Percentiles rank a stretch among this genome's conserved stretches.
phyloP scores from a whole-genome alignment of 1,139 yeast species.

The Pneumocystis canis region DNA sequence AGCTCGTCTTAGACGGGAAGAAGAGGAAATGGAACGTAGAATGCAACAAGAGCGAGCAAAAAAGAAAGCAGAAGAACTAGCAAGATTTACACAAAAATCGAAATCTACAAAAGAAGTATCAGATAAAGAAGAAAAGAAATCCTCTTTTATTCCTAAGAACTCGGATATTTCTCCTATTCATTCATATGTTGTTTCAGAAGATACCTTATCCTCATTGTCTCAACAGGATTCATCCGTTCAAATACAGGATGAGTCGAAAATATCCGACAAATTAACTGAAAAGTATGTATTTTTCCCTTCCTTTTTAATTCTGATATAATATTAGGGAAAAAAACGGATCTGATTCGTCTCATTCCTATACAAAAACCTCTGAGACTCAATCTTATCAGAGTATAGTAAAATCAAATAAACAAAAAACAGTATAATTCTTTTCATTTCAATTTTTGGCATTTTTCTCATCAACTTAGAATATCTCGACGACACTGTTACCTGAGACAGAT shows the following conservation, averaged over 20 bases:
- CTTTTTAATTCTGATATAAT: not conserved
- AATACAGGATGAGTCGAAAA: not conserved
- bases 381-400: not conserved
- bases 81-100: not conserved
- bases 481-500: not conserved
- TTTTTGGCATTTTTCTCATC: not conserved
- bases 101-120: not conserved
- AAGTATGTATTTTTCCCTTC: not conserved
- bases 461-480: not conserved
- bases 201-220: not conserved
- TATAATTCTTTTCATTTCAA: not conserved
- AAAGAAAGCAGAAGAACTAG: not conserved
- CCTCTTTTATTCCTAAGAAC: not conserved
- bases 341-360: not conserved
- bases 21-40: not conserved
- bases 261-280: not conserved
- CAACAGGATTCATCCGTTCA: not conserved
- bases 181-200: not conserved
- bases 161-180: not conserved
- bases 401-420: not conserved
- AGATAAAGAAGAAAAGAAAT: not conserved
- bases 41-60: slow-evolving; percentile 1
- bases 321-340: not conserved
- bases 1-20: not conserved
- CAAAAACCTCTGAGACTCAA: not conserved